A percentile compares a stretch with the other conserved stretches of the same genome.
These are phyloP conservation scores for Crithidia brevicula DNA, from an alignment of 208 protist species.

Conservation along the genomic window DNA sequence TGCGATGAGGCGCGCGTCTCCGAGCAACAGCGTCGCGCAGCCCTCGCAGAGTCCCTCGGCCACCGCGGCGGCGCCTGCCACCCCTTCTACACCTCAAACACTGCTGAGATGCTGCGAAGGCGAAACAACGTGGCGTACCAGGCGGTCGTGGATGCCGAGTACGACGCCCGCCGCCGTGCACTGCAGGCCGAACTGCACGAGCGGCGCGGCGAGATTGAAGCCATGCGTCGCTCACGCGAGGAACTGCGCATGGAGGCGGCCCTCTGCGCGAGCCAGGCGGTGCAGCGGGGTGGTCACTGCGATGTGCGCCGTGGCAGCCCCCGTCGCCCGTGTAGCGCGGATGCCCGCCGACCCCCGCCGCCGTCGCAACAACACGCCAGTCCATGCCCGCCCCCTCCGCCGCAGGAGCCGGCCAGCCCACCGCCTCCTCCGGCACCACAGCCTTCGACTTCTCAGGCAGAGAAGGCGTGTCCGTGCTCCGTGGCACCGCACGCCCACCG, in stretches of 20 bases:
- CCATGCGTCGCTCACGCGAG: conserved; percentile 28
- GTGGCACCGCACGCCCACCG: not conserved
- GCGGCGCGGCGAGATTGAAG: conserved; percentile 47
- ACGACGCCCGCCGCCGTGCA: conserved; percentile 52
- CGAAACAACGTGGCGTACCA: conserved; percentile 53
- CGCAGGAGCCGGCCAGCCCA: not conserved
- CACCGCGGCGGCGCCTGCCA: not conserved
- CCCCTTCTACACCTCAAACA: conserved; percentile 48
- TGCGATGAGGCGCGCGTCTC: conserved; percentile 45
- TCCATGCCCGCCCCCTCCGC: too few species aligned
- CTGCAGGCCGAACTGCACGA: conserved; percentile 72
- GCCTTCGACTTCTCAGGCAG: not conserved
- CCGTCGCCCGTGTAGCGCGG: not conserved
- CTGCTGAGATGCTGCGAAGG: conserved; percentile 69
- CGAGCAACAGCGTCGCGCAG: conserved; percentile 29
- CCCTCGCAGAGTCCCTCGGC: conserved; percentile 18
- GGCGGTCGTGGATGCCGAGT: conserved; percentile 53
- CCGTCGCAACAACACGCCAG: too few species aligned
- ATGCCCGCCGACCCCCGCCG: not conserved
- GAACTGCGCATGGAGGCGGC: conserved; percentile 20
- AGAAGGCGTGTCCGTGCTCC: not conserved
- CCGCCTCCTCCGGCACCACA: not conserved
- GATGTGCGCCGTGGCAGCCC: not conserved
- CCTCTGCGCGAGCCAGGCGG: conserved; percentile 4
- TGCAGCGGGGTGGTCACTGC: not conserved